Evolutionary conservation across 768 basidiomycete genomes (phyloP).

Genomic region (Punctularia strigosozonata): DNA sequence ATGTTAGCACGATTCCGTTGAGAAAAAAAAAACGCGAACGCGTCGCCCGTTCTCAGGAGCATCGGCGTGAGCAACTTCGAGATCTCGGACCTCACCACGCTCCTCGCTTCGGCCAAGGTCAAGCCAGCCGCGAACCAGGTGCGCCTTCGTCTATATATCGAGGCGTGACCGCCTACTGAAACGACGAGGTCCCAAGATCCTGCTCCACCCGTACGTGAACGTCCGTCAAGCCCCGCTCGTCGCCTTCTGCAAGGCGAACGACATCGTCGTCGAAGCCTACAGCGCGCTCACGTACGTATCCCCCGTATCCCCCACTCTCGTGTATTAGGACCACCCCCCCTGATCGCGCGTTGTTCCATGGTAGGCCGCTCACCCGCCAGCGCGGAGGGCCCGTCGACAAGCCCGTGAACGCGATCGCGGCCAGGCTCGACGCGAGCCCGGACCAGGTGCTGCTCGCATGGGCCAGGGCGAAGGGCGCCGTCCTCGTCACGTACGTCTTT

Average conservation of each 20-base stretch:
- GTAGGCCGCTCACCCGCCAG: slow-evolving; percentile 44
- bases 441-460: slow-evolving; percentile 67
- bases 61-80: slow-evolving; percentile 67
- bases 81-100: slow-evolving; percentile 36
- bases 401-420: slow-evolving; percentile 42
- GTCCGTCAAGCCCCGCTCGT: slow-evolving; percentile 39
- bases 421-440: slow-evolving; percentile 33
- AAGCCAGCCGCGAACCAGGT: slow-evolving; percentile 64
- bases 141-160: slow-evolving; percentile 6
- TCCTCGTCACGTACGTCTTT: slow-evolving; percentile 45
- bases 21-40: not conserved
- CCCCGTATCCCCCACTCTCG: too few relatives aligned
- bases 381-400: slow-evolving; percentile 57
- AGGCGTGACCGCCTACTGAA: not conserved
- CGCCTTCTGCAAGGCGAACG: slow-evolving; percentile 42
- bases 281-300: slow-evolving; percentile 44
- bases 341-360: not conserved
- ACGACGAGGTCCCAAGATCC: slow-evolving; percentile 30
- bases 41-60: slow-evolving; percentile 28
- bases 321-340: slow-evolving; percentile 1
- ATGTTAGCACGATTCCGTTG: not conserved
- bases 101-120: slow-evolving; percentile 48
- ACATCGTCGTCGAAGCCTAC: slow-evolving; percentile 65
- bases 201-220: slow-evolving; percentile 62
- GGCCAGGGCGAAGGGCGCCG: slow-evolving; percentile 57